A percentile compares a stretch with the other conserved stretches of the same genome.
These are phyloP conservation scores for Salix brachista DNA, from an alignment of 345 rosid species.

Conservation along the genomic window DNA sequence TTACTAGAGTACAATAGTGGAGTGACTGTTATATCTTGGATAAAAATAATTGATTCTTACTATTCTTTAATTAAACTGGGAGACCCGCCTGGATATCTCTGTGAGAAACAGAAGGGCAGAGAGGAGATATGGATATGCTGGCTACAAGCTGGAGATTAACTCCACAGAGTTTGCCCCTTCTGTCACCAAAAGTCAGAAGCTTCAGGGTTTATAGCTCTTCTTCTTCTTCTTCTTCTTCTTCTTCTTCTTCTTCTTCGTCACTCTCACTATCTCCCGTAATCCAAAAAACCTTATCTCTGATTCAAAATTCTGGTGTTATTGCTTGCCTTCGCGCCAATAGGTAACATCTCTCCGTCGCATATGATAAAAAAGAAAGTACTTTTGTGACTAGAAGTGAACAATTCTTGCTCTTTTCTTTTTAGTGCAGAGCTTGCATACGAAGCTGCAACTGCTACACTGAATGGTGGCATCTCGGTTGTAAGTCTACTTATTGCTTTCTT, in stretches of 20 bases:
- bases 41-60: too few relatives aligned
- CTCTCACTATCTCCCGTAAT: slow-evolving; percentile 10
- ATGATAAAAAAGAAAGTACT: background rate
- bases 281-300: slow-evolving; percentile 26
- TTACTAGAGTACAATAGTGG: too few relatives aligned
- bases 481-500: slow-evolving; percentile 14
- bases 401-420: background rate
- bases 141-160: background rate
- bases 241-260: slow-evolving; percentile 2
- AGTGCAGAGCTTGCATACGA: slow-evolving; percentile 51
- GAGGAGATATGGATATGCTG: background rate
- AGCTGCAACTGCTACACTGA: slow-evolving; percentile 53
- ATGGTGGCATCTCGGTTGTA: slow-evolving; percentile 55
- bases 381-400: background rate
- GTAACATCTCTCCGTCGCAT: background rate
- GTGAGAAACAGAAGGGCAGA: too few relatives aligned
- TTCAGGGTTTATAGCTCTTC: slow-evolving; percentile 2
- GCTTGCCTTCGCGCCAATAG: slow-evolving; percentile 56
- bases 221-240: background rate
- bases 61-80: too few relatives aligned
- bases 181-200: background rate
- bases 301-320: slow-evolving; percentile 44
- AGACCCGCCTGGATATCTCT: background rate
- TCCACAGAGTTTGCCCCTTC: background rate
- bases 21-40: too few relatives aligned